Base-by-base conservation (phyloP, 2,329 filamentous ascomycete species). In the Botryotinia narcissicola region DNA sequence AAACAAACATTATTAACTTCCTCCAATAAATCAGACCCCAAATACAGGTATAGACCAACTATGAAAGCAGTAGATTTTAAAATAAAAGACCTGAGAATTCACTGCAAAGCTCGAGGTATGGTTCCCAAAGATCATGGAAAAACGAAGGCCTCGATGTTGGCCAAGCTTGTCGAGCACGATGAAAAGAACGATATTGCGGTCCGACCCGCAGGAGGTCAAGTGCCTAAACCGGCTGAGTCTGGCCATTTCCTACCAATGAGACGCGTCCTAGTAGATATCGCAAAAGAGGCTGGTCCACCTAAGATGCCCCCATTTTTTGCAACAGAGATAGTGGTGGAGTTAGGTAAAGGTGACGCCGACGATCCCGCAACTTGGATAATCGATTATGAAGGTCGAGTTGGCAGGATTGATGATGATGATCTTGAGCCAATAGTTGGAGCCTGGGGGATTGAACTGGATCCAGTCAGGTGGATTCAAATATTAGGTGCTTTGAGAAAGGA, bases 321-420 rank as follows among this genome's bases (percentile, higher is more conserved):
- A 42, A 46, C n/a, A 5, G 67, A 70, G 20, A 61, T 70, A 44
- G 67, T 70, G 9, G 8, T 70, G 5, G 51, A 70, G n/a, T 44
- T 70, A 9, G 37, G 67, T 10, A 35, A 70, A 61, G 67, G 67
- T 5, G 25, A 44, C n/a, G 1, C 1, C 1, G 3, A n/a, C 2
- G 0, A 70, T n/a, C 51, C 51, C 2, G 54, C 37, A 1, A 18
- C 42, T 7, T 61, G 32, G 44, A 54, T 70, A n/a, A 22, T 18
- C 4, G 67, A 70, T n/a, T 61, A 70, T 22, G 67, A 61, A 61
- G 67, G 67, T 32, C 20, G 14, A 0, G 22, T 46, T 14, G 67
- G 67, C 9, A 61, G 67, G 18, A 46, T 61, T 46, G 8, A 32
- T 37, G 40, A 44, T 22, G 22, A 46, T n/a, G 20, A 46, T 37